Evolutionary conservation across 768 basidiomycete genomes (phyloP).

Genomic region (Cystofilobasidium capitatum): DNA sequence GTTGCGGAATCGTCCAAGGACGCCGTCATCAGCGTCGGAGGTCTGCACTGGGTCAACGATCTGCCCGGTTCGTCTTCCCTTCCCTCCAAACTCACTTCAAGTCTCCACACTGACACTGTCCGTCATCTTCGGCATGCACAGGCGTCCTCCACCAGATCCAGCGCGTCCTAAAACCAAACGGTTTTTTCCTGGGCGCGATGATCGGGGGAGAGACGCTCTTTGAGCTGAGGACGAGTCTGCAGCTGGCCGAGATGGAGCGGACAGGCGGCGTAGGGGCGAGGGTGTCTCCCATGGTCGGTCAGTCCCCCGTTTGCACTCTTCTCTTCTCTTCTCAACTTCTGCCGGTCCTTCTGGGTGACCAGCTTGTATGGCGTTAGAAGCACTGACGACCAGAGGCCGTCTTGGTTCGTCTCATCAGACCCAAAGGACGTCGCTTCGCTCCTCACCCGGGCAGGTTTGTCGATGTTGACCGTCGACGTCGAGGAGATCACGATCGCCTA

Average conservation of each 20-base stretch:
- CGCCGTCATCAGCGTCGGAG: constrained; percentile 80
- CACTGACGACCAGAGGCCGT: too few relatives aligned
- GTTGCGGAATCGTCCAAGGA: constrained; percentile 71
- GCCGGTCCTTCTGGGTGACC: too few relatives aligned
- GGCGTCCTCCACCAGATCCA: constrained; percentile 78
- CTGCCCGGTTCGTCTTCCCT: constrained; percentile 59
- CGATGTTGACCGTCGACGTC: constrained; percentile 82
- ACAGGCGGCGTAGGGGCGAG: constrained; percentile 96
- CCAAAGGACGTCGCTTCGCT: constrained; percentile 88
- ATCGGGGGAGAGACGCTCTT: constrained; percentile 94
- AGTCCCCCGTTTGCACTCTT: constrained; percentile 28
- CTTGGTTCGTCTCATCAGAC: constrained; percentile 51
- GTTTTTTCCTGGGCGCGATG: constrained; percentile 87
- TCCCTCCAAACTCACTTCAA: background rate
- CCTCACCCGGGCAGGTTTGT: constrained; percentile 84
- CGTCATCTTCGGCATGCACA: too few relatives aligned
- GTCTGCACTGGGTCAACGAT: constrained; percentile 96
- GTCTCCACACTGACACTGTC: background rate
- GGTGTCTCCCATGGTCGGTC: constrained; percentile 94
- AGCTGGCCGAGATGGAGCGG: constrained; percentile 84
- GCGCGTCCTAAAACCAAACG: constrained; percentile 75
- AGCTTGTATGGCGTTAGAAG: background rate
- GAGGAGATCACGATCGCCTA: constrained; percentile 87
- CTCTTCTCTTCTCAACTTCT: background rate
- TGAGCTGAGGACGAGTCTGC: constrained; percentile 83